A percentile compares a stretch with the other conserved stretches of the same genome.
Evolutionary conservation across 192 early-diverging fungal species (phyloP).

Genomic region (Ambispora gerdemannii): DNA sequence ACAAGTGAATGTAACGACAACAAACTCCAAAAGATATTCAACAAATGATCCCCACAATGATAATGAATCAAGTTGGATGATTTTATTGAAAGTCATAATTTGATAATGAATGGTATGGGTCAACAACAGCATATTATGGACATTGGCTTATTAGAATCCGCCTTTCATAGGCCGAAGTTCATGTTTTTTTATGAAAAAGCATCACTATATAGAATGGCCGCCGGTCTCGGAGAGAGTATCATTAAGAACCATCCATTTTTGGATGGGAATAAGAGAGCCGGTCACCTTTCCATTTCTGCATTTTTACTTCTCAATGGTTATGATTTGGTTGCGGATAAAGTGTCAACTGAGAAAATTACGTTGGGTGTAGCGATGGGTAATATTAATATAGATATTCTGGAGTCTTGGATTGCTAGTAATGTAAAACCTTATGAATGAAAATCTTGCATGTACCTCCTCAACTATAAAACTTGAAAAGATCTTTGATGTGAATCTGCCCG

Average conservation of each 20-base stretch:
- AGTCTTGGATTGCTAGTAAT: slow-evolving; percentile 24
- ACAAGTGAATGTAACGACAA: no score
- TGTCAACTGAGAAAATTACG: not conserved
- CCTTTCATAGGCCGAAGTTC: not conserved
- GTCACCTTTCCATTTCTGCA: slow-evolving; percentile 14
- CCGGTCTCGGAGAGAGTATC: slow-evolving; percentile 12
- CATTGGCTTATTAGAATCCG: slow-evolving; percentile 5
- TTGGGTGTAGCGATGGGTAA: not conserved
- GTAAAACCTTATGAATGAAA: slow-evolving; percentile 22
- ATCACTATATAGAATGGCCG: slow-evolving; percentile 19
- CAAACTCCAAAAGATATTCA: not conserved
- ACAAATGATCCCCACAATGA: not conserved
- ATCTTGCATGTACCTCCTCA: not conserved
- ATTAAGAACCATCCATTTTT: slow-evolving; percentile 22
- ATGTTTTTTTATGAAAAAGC: slow-evolving; percentile 24
- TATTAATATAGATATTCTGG: slow-evolving; percentile 15
- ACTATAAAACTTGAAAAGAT: not conserved
- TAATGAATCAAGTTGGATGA: not conserved
- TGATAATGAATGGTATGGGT: slow-evolving; percentile 2
- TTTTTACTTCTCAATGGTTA: slow-evolving; percentile 30
- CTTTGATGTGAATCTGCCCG: not conserved
- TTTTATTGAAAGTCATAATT: slow-evolving; percentile 1
- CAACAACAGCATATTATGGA: not conserved
- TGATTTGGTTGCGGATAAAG: slow-evolving; percentile 10
- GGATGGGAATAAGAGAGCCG: slow-evolving; percentile 28